These are phyloP conservation scores for Pleurotus platypus DNA, from an alignment of 768 basidiomycete genomes.

Conservation along the genomic window DNA sequence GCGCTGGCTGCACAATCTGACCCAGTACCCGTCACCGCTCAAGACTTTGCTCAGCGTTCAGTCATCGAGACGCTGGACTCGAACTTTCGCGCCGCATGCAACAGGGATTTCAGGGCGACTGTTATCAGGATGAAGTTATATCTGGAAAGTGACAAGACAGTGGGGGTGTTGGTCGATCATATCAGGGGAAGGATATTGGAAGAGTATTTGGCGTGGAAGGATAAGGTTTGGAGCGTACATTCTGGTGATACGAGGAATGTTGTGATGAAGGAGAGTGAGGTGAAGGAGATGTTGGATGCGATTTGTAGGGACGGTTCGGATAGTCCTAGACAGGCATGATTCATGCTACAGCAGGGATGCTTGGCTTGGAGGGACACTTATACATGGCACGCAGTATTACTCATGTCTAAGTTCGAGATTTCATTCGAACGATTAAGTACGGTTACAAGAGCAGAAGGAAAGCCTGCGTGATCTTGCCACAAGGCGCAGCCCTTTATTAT, in stretches of 20 bases:
- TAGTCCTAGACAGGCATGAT: background rate
- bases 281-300: conserved; percentile 36
- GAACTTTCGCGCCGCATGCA: conserved; percentile 51
- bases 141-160: conserved; percentile 77
- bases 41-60: conserved; percentile 50
- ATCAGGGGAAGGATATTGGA: conserved; percentile 72
- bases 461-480: no score
- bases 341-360: background rate
- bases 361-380: no score
- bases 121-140: conserved; percentile 68
- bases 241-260: conserved; percentile 28
- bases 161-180: conserved; percentile 73
- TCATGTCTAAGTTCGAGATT: no score
- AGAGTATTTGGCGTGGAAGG: conserved; percentile 71
- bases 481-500: no score
- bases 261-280: conserved; percentile 28
- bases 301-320: conserved; percentile 26
- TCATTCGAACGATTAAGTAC: no score
- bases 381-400: no score
- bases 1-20: conserved; percentile 7
- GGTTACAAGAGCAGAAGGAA: no score
- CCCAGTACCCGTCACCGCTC: conserved; percentile 26
- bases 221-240: conserved; percentile 51
- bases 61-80: conserved; percentile 46
- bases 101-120: conserved; percentile 50